These are phyloP conservation scores for Tremella mesenterica DNA, from an alignment of 768 basidiomycete genomes.

Conservation along the genomic window DNA sequence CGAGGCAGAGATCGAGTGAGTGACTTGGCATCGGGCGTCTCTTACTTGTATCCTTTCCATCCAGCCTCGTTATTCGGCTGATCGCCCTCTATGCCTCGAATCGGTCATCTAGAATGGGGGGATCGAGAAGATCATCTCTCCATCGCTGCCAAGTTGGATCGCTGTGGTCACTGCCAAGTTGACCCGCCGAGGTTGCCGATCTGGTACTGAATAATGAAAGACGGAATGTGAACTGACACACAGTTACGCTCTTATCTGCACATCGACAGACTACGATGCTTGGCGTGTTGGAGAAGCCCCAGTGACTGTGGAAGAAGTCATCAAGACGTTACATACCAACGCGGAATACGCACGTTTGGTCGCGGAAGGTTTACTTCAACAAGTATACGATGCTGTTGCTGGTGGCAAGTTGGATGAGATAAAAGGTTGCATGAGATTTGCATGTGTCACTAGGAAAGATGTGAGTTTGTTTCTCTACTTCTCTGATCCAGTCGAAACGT, in stretches of 20 bases:
- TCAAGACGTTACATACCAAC: conserved; percentile 78
- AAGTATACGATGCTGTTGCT: conserved; percentile 52
- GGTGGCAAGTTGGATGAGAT: conserved; percentile 58
- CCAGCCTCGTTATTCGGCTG: neutral
- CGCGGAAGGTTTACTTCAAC: conserved; percentile 44
- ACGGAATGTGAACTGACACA: too few species aligned
- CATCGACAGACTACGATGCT: conserved; percentile 82
- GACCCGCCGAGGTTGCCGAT: too few species aligned
- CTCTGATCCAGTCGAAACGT: too few species aligned
- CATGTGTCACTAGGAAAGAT: conserved; percentile 64
- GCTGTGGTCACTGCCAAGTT: too few species aligned
- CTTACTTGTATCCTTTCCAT: neutral
- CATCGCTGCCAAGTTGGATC: too few species aligned
- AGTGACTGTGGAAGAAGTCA: conserved; percentile 83
- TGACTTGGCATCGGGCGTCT: too few species aligned
- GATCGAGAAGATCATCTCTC: too few species aligned
- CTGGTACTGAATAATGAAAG: too few species aligned
- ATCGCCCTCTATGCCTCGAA: too few species aligned
- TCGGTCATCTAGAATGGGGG: too few species aligned
- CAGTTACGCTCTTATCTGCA: conserved; percentile 81
- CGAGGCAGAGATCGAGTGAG: conserved; percentile 85
- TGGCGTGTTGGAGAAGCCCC: conserved; percentile 73
- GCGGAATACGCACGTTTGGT: conserved; percentile 70
- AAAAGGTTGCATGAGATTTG: conserved; percentile 71
- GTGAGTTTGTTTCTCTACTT: too few species aligned